phyloP scores from a whole-genome alignment of 2,329 filamentous ascomycete genomes.

The Balansia obtecta region DNA sequence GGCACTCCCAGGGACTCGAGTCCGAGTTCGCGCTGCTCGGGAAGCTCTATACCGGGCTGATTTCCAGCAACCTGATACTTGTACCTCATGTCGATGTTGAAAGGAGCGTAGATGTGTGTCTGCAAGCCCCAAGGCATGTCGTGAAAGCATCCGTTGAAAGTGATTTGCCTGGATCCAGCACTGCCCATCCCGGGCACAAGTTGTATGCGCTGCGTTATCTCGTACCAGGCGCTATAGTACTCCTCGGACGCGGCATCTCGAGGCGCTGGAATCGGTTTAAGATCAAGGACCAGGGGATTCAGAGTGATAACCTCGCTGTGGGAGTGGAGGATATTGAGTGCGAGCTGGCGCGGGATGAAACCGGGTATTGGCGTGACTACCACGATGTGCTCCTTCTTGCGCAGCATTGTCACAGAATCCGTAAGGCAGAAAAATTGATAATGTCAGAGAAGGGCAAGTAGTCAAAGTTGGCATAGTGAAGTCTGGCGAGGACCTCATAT shows the following conservation, averaged over 20 bases:
- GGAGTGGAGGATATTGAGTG: conserved; percentile 59
- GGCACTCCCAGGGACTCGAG: conserved; percentile 45
- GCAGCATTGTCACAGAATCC: conserved; percentile 28
- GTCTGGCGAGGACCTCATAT: no score
- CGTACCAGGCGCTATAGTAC: conserved; percentile 64
- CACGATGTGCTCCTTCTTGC: conserved; percentile 54
- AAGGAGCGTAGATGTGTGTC: conserved; percentile 58
- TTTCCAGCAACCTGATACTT: conserved; percentile 58
- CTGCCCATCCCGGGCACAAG: conserved; percentile 54
- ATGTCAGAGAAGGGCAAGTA: no score
- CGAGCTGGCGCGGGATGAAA: conserved; percentile 59
- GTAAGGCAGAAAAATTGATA: no score
- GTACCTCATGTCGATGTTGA: conserved; percentile 54
- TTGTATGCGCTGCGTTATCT: conserved; percentile 58
- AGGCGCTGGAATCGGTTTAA: conserved; percentile 52
- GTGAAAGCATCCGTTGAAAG: conserved; percentile 60
- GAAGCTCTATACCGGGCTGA: conserved; percentile 51
- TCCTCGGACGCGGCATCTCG: conserved; percentile 57
- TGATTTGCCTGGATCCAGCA: conserved; percentile 52
- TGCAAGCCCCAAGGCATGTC: conserved; percentile 61
- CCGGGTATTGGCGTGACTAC: conserved; percentile 58
- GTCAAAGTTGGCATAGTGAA: no score
- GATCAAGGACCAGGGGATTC: conserved; percentile 53
- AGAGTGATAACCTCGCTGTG: conserved; percentile 60
- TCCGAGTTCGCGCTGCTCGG: conserved; percentile 50